These are phyloP conservation scores for Talaromyces amestolkiae DNA, from an alignment of 2,329 filamentous ascomycete species.

Conservation along the genomic window DNA sequence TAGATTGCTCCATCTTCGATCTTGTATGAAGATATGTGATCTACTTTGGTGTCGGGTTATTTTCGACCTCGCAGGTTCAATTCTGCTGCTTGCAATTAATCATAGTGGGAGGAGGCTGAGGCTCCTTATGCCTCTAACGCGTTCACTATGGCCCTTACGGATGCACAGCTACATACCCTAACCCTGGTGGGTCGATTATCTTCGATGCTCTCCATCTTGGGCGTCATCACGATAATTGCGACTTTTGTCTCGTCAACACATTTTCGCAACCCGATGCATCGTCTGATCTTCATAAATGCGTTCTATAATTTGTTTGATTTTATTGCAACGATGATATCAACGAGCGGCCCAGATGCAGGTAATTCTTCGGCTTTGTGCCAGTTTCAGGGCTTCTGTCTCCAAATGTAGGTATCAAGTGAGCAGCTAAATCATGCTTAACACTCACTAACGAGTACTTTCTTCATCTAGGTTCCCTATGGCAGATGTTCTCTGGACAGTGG, in stretches of 20 bases:
- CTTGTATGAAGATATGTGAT: neutral
- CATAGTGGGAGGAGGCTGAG: neutral
- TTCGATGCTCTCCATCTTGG: conserved; percentile 34
- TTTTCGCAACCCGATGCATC: conserved; percentile 41
- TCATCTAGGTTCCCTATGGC: conserved; percentile 36
- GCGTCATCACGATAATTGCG: conserved; percentile 35
- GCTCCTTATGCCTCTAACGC: neutral
- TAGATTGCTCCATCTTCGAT: neutral
- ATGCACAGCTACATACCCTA: conserved; percentile 28
- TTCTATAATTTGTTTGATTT: conserved; percentile 41
- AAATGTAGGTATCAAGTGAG: conserved; percentile 31
- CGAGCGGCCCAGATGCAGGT: conserved; percentile 36
- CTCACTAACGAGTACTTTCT: neutral
- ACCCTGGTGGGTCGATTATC: conserved; percentile 32
- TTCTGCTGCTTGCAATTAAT: neutral
- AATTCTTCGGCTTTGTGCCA: conserved; percentile 35
- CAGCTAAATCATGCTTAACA: neutral
- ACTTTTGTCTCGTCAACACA: conserved; percentile 33
- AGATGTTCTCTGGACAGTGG: conserved; percentile 40
- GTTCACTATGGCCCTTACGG: conserved; percentile 25
- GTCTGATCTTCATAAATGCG: conserved; percentile 40
- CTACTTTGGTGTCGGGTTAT: neutral
- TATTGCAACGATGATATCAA: conserved; percentile 40
- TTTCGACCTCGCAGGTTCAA: neutral
- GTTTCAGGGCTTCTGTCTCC: conserved; percentile 40